These are phyloP conservation scores for Aeminium ludgeri DNA, from an alignment of 495 filamentous ascomycete species.

Conservation along the genomic window DNA sequence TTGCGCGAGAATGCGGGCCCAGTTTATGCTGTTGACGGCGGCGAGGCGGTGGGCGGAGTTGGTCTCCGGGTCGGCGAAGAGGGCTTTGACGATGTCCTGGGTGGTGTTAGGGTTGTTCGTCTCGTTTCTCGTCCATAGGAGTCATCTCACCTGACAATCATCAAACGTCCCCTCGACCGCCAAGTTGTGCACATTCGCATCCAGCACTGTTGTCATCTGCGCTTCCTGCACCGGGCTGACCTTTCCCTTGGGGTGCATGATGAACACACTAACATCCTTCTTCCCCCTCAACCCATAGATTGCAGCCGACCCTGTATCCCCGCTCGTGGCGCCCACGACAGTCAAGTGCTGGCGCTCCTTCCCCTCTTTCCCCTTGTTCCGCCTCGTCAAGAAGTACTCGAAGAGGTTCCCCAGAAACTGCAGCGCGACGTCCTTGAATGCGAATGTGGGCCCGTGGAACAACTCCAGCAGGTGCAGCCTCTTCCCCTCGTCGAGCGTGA, in stretches of 20 bases:
- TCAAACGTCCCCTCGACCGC: conserved; percentile 81
- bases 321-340: conserved; percentile 80
- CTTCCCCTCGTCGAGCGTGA: conserved; percentile 45
- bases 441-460: conserved; percentile 93
- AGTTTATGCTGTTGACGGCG: conserved; percentile 86
- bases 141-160: conserved; percentile 68
- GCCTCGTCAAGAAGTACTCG: conserved; percentile 79
- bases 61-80: conserved; percentile 65
- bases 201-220: conserved; percentile 85
- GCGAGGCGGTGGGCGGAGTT: conserved; percentile 61
- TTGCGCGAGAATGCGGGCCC: conserved; percentile 78
- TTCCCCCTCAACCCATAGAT: conserved; percentile 96
- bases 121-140: too few relatives aligned
- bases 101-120: too few relatives aligned
- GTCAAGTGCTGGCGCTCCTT: conserved; percentile 68
- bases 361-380: conserved; percentile 57
- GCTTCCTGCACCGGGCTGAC: conserved; percentile 78
- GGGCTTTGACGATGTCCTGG: conserved; percentile 77
- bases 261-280: conserved; percentile 86
- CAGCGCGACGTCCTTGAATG: conserved; percentile 85
- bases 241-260: conserved; percentile 69
- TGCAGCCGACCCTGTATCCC: conserved; percentile 87
- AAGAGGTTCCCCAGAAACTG: conserved; percentile 91
- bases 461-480: conserved; percentile 78
- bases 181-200: conserved; percentile 78